Percentiles rank a stretch among this genome's conserved stretches.
Evolutionary conservation across 2,329 filamentous ascomycete genomes (phyloP).

Genomic region (Pestalotiopsis sp.): DNA sequence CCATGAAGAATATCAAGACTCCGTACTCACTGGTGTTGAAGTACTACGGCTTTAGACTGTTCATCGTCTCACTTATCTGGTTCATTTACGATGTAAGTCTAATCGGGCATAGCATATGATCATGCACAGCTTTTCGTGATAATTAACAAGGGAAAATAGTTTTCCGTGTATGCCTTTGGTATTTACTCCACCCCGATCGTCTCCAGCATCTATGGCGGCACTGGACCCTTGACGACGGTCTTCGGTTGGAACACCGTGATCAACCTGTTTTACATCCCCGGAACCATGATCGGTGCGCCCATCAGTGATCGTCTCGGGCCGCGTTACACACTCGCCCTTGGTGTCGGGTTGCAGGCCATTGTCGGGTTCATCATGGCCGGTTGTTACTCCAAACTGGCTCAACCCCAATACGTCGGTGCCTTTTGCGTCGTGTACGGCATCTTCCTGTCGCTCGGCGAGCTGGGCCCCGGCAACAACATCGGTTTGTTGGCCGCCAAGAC

Average conservation of each 20-base stretch:
- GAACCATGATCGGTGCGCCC: constrained; percentile 76
- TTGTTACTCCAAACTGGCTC: constrained; percentile 71
- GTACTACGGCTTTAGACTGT: constrained; percentile 76
- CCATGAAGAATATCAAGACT: constrained; percentile 64
- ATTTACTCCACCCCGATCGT: constrained; percentile 84
- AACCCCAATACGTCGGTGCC: constrained; percentile 67
- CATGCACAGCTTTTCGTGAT: constrained; percentile 10
- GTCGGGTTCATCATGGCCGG: constrained; percentile 91
- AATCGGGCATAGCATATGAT: neutral
- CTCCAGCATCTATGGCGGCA: constrained; percentile 60
- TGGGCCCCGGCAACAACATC: constrained; percentile 91
- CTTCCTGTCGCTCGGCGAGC: constrained; percentile 76
- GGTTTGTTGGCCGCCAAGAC: constrained; percentile 86
- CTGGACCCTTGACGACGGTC: constrained; percentile 69
- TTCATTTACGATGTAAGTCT: constrained; percentile 73
- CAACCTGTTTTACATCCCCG: constrained; percentile 88
- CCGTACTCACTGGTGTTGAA: constrained; percentile 58
- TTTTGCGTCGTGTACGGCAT: constrained; percentile 82
- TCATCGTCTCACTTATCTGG: constrained; percentile 75
- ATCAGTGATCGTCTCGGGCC: constrained; percentile 80
- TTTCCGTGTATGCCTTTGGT: constrained; percentile 81
- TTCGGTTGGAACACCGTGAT: constrained; percentile 90
- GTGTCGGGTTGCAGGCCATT: constrained; percentile 72
- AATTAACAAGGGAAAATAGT: constrained; percentile 40
- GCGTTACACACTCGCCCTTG: constrained; percentile 70